phyloP scores from a whole-genome alignment of 2,329 filamentous ascomycete genomes.

The Sarocladium brachiariae region DNA sequence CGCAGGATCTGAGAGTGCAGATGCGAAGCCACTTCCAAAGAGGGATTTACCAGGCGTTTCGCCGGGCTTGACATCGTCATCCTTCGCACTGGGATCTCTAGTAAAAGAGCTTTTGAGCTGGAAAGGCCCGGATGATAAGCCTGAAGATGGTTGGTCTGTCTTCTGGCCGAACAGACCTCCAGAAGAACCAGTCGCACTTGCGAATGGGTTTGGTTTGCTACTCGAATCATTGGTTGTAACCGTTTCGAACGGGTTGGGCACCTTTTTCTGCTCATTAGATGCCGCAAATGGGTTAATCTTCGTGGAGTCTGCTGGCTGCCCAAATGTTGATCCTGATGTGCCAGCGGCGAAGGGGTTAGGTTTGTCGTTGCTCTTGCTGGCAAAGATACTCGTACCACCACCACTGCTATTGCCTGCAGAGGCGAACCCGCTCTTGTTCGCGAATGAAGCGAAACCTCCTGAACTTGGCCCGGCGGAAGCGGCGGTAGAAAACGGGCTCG shows the following conservation, averaged over 20 bases:
- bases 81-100: constrained; percentile 52
- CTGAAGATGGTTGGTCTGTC: constrained; percentile 12
- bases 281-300: background rate
- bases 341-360: background rate
- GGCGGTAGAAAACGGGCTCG: constrained; percentile 32
- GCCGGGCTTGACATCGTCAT: constrained; percentile 47
- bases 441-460: constrained; percentile 48
- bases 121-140: constrained; percentile 45
- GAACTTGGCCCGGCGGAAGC: constrained; percentile 19
- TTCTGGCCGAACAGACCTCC: constrained; percentile 23
- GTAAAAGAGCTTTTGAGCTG: constrained; percentile 64
- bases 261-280: background rate
- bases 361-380: constrained; percentile 16
- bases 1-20: constrained; percentile 44
- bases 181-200: constrained; percentile 12
- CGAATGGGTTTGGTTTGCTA: constrained; percentile 20
- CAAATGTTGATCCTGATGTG: background rate
- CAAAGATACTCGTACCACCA: constrained; percentile 28
- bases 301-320: background rate
- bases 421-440: constrained; percentile 48
- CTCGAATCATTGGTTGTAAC: constrained; percentile 29
- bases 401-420: constrained; percentile 28
- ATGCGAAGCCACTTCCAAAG: constrained; percentile 56
- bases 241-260: background rate
- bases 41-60: constrained; percentile 37